Evolutionary conservation across 2,329 filamentous ascomycete species (phyloP), one percentile per base, ranked within the genome.

Genomic region (Pseudonectria buxi): DNA sequence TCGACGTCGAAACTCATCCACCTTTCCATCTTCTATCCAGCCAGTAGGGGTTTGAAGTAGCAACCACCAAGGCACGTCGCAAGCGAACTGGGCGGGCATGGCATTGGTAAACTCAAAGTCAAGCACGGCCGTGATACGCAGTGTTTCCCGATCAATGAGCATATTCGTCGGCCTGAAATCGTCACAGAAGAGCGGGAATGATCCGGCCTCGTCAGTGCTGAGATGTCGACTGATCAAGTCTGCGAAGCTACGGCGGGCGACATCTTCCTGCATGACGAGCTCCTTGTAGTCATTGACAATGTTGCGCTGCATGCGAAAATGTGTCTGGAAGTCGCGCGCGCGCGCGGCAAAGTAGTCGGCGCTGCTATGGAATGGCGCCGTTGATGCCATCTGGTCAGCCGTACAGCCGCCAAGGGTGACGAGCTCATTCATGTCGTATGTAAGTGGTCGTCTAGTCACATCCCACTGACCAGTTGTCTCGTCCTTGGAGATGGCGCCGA

Each of bases 151-250:
- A 32, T 68, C 48, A 10, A 55, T 44, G 18, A 67, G 57, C 45
- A 68, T 61, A 38, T 68, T 66, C 14, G 46, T 14, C 5, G 59
- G 58, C 22, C 51, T 54, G 14, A 68, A 30, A 40, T 66, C 61
- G 37, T 64, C 58, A 39, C 59, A 65, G 46, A 61, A 67, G 30
- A 64, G 67, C 45, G 66, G 63, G 14, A 63, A 67, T 18, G 54
- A 60, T 10, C 60, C 56, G n/a, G 32, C 22, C 26, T 63, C 46
- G 22, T 57, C 36, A 10, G 47, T 42, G 32, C 46, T 44, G n/a
- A n/a, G n/a, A 29, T 58, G 54, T 28, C 54, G 47, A 27, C 52
- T 34, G 27, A 59, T 50, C 2, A 64, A 54, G 39, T 60, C 45
- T 28, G 28, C 26, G 35, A 63, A 57, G 16, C 46, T 49, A 40